Base-by-base conservation (phyloP, 139 green algal genomes). In the Chlamydomonas schloesseri region DNA sequence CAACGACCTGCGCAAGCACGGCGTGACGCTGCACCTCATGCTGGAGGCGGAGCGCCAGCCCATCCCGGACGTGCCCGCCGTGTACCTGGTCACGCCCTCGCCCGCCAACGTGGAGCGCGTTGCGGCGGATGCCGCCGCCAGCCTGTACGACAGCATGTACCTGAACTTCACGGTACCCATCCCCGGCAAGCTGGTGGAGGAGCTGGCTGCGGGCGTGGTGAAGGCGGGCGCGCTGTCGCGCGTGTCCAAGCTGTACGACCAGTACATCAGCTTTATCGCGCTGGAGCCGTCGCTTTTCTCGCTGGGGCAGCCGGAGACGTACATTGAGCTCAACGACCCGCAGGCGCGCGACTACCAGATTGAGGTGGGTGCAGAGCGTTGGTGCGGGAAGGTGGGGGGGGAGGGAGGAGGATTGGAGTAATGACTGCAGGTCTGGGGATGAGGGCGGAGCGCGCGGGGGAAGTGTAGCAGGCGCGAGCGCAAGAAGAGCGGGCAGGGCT, bases 31-130 rank as follows among this genome's bases (percentile, higher is more conserved):
- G 78, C 95, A 99, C 86, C 89, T 99, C 26, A 82, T 94, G 71
- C 81, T 99, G 26, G 96, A 99, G 33, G 47, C 86, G 0, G 95
- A 98, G 0, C 93, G 98, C 26, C 95, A 99, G 91, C 71, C 94
- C 57, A 99, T 99, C 69, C 93, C 97, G 0, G 98, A 99, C 67
- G 97, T 98, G n/a, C 96, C 98, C 37, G 98, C 97, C 0, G 89
- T 99, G 0, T 99, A 99, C 87, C 96, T 99, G 68, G 89, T 99
- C n/a, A 86, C 94, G 50, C 92, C 96, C 28, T 96, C 83, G 14
- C 68, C 89, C 34, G 65, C 83, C 20, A 96, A 97, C 50, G 84
- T 99, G 8, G 80, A 95, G 37, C 90, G 92, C 17, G 96, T 99
- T 50, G 81, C 90, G 0, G 58, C 90, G 6, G 98, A 99, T 84